Conservation (phyloP, 768 basidiomycete genomes). For the Leccinum barrowsii region DNA sequence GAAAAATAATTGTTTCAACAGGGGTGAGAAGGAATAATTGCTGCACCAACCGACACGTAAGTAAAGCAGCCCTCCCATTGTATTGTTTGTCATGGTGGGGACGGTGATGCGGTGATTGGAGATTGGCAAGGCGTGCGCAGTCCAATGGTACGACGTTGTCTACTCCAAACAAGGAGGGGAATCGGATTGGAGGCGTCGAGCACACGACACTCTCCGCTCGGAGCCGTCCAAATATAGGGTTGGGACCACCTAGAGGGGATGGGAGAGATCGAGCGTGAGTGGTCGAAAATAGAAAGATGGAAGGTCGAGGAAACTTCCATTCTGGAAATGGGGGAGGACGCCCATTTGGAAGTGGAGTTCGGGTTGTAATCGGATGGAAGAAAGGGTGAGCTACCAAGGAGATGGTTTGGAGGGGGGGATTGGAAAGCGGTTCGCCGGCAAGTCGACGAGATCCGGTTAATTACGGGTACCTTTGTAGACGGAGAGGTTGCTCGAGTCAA, state of each 20-base stretch:
- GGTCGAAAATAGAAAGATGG: constrained; percentile 14
- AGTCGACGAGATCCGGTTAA: background rate
- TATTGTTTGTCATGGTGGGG: background rate
- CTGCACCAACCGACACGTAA: too few relatives aligned
- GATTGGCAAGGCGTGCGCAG: background rate
- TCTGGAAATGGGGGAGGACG: constrained; percentile 8
- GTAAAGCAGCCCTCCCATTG: background rate
- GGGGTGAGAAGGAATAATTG: background rate
- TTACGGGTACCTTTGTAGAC: background rate
- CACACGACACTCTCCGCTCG: constrained; percentile 7
- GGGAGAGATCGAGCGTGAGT: constrained; percentile 5
- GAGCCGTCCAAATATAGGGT: constrained; percentile 1
- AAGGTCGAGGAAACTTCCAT: constrained; percentile 14
- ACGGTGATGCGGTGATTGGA: background rate
- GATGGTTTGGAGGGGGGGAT: constrained; percentile 6
- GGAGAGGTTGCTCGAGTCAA: background rate
- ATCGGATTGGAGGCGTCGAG: background rate
- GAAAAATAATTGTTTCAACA: background rate
- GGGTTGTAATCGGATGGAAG: constrained; percentile 7
- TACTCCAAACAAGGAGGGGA: background rate
- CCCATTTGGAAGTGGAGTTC: constrained; percentile 4
- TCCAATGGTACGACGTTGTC: background rate
- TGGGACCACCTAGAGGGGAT: background rate
- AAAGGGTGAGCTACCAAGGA: background rate
- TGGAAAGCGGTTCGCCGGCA: constrained; percentile 1